Conservation (phyloP, 139 green algal species). For the Nannochloris sp. region DNA sequence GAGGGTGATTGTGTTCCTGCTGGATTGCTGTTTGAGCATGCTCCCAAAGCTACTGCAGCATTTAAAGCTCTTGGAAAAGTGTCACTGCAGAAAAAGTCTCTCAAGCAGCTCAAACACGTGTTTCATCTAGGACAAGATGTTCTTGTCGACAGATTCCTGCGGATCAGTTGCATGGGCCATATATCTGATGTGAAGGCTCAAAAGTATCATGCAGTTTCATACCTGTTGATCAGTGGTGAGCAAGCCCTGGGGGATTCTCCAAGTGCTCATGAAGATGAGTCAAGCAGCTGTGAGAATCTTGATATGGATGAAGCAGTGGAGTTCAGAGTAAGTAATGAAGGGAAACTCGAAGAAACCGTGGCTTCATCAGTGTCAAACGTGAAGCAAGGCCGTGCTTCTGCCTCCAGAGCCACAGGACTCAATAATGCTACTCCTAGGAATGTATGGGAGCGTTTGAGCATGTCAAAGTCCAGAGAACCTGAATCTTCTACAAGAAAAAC, state of each 20-base stretch:
- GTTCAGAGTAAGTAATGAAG: not conserved
- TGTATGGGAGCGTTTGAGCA: too few relatives aligned
- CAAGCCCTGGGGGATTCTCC: not conserved
- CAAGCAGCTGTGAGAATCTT: too few relatives aligned
- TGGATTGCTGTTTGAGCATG: constrained; percentile 24
- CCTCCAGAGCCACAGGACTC: too few relatives aligned
- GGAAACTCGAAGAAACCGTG: too few relatives aligned
- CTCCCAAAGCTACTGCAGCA: constrained; percentile 6
- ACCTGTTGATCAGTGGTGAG: constrained; percentile 22
- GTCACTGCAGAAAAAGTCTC: constrained; percentile 15
- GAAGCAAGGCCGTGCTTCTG: too few relatives aligned
- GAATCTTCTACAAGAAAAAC: too few relatives aligned
- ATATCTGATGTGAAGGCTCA: constrained; percentile 3
- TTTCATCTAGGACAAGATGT: constrained; percentile 27
- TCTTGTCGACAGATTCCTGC: constrained; percentile 30
- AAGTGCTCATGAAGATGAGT: too few relatives aligned
- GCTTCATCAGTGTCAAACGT: too few relatives aligned
- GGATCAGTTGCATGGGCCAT: constrained; percentile 36
- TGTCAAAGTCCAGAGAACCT: too few relatives aligned
- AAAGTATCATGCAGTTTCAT: constrained; percentile 16
- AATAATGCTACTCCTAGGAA: too few relatives aligned
- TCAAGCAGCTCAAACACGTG: constrained; percentile 32
- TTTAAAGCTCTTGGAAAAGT: constrained; percentile 33
- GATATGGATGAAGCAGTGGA: not conserved
- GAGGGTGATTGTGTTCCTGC: constrained; percentile 20